These are phyloP conservation scores for Postia placenta DNA, from an alignment of 768 basidiomycete genomes.

Conservation along the genomic window DNA sequence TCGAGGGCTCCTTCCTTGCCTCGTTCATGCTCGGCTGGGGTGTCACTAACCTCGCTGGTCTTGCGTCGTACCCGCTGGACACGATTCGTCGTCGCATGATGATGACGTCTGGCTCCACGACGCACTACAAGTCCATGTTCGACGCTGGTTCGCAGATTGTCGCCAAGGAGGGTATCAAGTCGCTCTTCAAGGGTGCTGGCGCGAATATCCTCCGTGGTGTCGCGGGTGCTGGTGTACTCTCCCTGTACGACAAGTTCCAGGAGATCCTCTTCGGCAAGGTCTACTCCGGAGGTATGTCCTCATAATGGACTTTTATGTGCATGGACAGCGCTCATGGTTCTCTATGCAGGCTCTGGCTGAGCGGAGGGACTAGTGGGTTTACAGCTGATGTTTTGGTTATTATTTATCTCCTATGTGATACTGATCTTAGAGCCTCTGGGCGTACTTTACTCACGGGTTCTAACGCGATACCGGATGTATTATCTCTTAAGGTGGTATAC, in stretches of 20 bases:
- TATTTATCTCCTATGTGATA: too few relatives aligned
- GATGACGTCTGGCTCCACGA: slow-evolving; percentile 96
- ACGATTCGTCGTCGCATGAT: slow-evolving; percentile 99
- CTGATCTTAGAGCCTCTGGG: too few relatives aligned
- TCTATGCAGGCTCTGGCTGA: too few relatives aligned
- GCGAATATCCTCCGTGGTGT: slow-evolving; percentile 93
- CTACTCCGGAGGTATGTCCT: slow-evolving; percentile 84
- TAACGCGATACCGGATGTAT: too few relatives aligned
- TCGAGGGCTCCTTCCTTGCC: slow-evolving; percentile 94
- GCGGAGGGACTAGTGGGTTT: too few relatives aligned
- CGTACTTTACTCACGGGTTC: too few relatives aligned
- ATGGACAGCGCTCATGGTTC: too few relatives aligned
- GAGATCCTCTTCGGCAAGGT: slow-evolving; percentile 97
- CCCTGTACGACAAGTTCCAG: slow-evolving; percentile 98
- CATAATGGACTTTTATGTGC: neutral
- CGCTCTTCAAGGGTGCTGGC: slow-evolving; percentile 99
- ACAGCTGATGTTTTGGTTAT: too few relatives aligned
- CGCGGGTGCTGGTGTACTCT: slow-evolving; percentile 99
- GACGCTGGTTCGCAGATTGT: slow-evolving; percentile 94
- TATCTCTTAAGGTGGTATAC: too few relatives aligned
- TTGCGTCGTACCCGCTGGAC: slow-evolving; percentile 93
- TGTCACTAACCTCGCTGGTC: slow-evolving; percentile 99
- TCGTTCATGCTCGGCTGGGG: slow-evolving; percentile 98
- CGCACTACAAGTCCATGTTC: slow-evolving; percentile 99
- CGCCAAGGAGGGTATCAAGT: slow-evolving; percentile 91